A percentile compares a stretch with the other conserved stretches of the same genome.
Evolutionary conservation across 1,139 yeast species (phyloP).

Genomic region (Sugiyamaella paludigena): DNA sequence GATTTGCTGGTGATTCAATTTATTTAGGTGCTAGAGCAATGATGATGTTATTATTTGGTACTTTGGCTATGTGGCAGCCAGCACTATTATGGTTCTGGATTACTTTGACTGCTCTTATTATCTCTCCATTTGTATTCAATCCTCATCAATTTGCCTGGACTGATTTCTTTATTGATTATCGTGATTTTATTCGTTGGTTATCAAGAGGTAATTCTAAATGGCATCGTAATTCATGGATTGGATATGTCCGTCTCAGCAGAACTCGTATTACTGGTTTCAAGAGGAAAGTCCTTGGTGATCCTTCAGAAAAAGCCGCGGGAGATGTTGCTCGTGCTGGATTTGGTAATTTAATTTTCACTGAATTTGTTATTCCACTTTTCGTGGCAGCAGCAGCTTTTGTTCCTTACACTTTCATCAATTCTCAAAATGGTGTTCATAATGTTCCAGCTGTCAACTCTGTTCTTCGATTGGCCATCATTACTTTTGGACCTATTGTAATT

Average conservation of each 20-base stretch:
- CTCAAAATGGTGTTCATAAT: conserved; percentile 87
- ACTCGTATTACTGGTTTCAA: conserved; percentile 98
- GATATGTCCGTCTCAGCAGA: conserved; percentile 91
- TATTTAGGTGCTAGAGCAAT: conserved; percentile 93
- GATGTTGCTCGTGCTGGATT: conserved; percentile 95
- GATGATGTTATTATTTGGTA: conserved; percentile 85
- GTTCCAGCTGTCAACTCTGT: conserved; percentile 68
- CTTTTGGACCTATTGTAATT: conserved; percentile 88
- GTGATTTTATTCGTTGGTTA: conserved; percentile 97
- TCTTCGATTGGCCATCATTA: conserved; percentile 81
- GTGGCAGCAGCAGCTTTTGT: conserved; percentile 89
- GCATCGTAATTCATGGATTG: conserved; percentile 99
- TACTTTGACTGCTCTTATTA: conserved; percentile 81
- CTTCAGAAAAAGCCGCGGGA: conserved; percentile 91
- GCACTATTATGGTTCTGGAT: conserved; percentile 99
- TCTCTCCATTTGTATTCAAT: conserved; percentile 93
- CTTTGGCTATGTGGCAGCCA: conserved; percentile 95
- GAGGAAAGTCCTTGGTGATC: conserved; percentile 80
- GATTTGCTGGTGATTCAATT: conserved; percentile 96
- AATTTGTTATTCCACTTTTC: conserved; percentile 76
- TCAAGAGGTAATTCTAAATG: conserved; percentile 98
- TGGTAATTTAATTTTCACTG: conserved; percentile 80
- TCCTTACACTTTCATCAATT: conserved; percentile 90
- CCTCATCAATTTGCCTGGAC: conserved; percentile 99
- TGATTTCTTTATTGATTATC: conserved; percentile 97